Base-by-base conservation (phyloP, 2,329 filamentous ascomycete species). In the Phoma herbarum region DNA sequence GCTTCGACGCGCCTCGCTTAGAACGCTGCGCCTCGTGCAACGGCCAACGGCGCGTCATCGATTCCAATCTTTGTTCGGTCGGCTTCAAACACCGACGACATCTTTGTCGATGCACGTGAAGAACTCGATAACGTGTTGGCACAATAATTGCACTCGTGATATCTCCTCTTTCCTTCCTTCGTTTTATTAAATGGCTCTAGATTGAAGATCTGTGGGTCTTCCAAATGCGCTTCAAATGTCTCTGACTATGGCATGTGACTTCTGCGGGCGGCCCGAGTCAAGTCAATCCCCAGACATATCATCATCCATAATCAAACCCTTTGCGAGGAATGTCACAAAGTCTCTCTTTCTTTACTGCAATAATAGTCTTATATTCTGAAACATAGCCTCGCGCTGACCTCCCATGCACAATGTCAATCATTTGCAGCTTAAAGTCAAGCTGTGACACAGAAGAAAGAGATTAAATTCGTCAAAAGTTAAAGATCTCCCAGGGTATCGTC, bases 1-100 rank as follows among this genome's bases (percentile, higher is more conserved):
- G 41, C 51, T 47, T 52, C 22, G 28, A 56, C 50, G 26, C 45
- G 41, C 46, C 42, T 60, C 57, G 57, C 57, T 60, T 60, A 52
- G 25, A 56, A 23, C 41, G 52, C 52, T 48, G 47, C 47, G 57
- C 57, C 57, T 60, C 52, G 35, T 42, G 26, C 57, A 44, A 43
- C 47, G 20, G n/a, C 39, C 31, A 28, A 35, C 12, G 46, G 23
- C 43, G 57, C 52, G 52, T 60, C 57, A 55, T 60, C 42, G 57
- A 60, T 50, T 48, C 23, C 41, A 18, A 26, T 43, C 14, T 16
- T 26, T 42, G 4, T n/a, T 26, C 23, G 41, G 41, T 43, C 41
- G 41, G 41, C 41, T n/a, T 6, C 6, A 43, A 26, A 43, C 41
- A n/a, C 41, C 41, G 41, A 43, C 41, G 23, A 18, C 41, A 43